These are phyloP conservation scores for Suillus occidentalis DNA, from an alignment of 768 basidiomycete genomes.

Conservation along the genomic window DNA sequence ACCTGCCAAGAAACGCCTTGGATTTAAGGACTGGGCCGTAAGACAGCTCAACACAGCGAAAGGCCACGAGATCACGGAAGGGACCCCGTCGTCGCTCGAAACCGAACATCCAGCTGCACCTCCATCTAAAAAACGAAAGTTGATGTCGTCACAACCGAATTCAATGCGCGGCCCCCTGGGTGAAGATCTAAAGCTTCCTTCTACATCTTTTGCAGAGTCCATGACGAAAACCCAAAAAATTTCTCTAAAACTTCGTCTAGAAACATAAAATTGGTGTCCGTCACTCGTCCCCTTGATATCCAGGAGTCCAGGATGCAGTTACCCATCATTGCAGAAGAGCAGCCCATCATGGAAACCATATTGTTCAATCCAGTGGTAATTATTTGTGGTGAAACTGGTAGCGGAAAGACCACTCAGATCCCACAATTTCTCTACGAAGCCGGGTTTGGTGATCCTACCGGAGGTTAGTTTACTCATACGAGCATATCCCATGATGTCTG, in stretches of 20 bases:
- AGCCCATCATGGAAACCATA: constrained; percentile 90
- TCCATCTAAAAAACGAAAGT: constrained; percentile 49
- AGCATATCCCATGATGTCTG: constrained; percentile 4
- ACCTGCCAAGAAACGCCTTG: constrained; percentile 40
- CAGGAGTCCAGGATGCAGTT: constrained; percentile 75
- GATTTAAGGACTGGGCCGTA: constrained; percentile 91
- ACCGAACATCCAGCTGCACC: constrained; percentile 12
- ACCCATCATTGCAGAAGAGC: constrained; percentile 92
- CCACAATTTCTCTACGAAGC: constrained; percentile 98
- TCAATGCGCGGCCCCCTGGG: constrained; percentile 80
- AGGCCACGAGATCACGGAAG: constrained; percentile 34
- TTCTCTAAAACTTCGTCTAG: constrained; percentile 14
- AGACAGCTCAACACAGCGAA: constrained; percentile 65
- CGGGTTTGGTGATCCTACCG: constrained; percentile 82
- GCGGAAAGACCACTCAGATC: constrained; percentile 97
- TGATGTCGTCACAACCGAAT: constrained; percentile 19
- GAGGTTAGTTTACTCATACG: constrained; percentile 51
- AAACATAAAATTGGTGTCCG: constrained; percentile 45
- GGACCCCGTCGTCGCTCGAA: constrained; percentile 13
- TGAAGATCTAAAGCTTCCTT: constrained; percentile 63
- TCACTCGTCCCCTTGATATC: constrained; percentile 68
- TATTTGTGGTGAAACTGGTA: constrained; percentile 89
- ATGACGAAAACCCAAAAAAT: constrained; percentile 13
- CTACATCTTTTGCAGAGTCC: constrained; percentile 61
- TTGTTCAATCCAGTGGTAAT: constrained; percentile 78